phyloP scores from a whole-genome alignment of 1,284 basidiomycete species.

The Leccinum glutinopallens region DNA sequence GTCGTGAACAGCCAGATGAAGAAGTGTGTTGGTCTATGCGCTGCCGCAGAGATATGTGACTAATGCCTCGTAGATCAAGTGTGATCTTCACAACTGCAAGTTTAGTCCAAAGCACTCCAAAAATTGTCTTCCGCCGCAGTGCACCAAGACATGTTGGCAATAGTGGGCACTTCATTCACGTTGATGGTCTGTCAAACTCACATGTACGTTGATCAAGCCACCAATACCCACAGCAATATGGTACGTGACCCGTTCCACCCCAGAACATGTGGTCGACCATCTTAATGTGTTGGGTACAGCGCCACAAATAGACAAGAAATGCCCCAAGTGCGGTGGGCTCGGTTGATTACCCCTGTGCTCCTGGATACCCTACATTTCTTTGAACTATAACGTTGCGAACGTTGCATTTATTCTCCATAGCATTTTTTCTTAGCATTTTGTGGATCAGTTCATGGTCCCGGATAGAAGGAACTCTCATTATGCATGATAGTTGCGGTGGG shows the following conservation, averaged over 20 bases:
- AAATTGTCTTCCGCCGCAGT: slow-evolving; percentile 51
- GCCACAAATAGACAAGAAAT: slow-evolving; percentile 37
- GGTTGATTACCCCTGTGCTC: slow-evolving; percentile 18
- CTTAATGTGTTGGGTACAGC: slow-evolving; percentile 37
- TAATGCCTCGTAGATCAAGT: slow-evolving; percentile 54
- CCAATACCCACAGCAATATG: slow-evolving; percentile 69
- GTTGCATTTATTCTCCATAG: slow-evolving; percentile 13
- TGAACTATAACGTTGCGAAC: slow-evolving; percentile 10
- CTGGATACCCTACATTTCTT: slow-evolving; percentile 11
- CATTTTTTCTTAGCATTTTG: slow-evolving; percentile 10
- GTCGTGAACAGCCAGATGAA: slow-evolving; percentile 54
- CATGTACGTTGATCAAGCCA: slow-evolving; percentile 42
- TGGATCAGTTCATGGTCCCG: slow-evolving; percentile 16
- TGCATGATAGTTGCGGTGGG: slow-evolving; percentile 10
- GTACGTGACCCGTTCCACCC: slow-evolving; percentile 42
- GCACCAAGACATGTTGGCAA: slow-evolving; percentile 66
- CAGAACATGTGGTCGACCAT: slow-evolving; percentile 49
- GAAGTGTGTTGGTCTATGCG: slow-evolving; percentile 44
- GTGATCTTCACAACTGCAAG: slow-evolving; percentile 59
- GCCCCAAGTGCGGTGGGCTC: slow-evolving; percentile 31
- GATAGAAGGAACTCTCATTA: slow-evolving; percentile 16
- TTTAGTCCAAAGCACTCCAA: slow-evolving; percentile 63
- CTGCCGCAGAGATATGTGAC: background rate
- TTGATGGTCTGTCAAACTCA: slow-evolving; percentile 16
- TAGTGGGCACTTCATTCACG: slow-evolving; percentile 51